Percentiles rank a stretch among this genome's conserved stretches.
These are phyloP conservation scores for Solanum clarkiae DNA, from an alignment of 257 asterid genomes.

Conservation along the genomic window DNA sequence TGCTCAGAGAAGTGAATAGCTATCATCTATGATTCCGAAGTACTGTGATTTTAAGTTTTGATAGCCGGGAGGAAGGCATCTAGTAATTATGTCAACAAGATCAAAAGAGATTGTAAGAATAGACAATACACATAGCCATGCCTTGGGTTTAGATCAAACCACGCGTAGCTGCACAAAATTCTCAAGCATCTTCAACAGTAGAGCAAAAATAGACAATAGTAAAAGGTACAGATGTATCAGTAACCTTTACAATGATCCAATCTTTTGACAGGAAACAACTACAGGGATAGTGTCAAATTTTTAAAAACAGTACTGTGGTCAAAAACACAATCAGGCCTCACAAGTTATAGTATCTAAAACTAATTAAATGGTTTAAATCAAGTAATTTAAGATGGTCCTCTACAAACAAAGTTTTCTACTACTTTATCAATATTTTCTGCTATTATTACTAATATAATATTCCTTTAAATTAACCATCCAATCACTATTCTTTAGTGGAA, in stretches of 20 bases:
- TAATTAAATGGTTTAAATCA: neutral
- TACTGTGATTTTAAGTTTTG: neutral
- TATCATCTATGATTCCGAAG: neutral
- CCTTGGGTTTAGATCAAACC: neutral
- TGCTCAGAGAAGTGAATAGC: neutral
- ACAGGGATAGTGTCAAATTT: neutral
- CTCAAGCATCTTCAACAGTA: neutral
- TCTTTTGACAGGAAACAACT: neutral
- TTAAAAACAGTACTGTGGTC: neutral
- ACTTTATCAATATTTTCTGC: neutral
- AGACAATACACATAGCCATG: neutral
- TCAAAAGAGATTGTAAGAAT: neutral
- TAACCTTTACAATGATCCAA: neutral
- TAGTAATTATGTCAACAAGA: neutral
- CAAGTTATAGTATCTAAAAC: neutral
- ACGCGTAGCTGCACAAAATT: neutral
- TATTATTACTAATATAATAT: neutral
- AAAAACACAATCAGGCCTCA: neutral
- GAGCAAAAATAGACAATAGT: neutral
- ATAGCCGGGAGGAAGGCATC: neutral
- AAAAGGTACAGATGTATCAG: neutral
- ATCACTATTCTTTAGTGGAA: neutral
- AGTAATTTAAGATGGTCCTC: neutral
- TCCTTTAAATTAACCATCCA: neutral
- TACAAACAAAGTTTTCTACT: neutral